phyloP scores from a whole-genome alignment of 108 stramenopile species.

The Fragilaria radians region DNA sequence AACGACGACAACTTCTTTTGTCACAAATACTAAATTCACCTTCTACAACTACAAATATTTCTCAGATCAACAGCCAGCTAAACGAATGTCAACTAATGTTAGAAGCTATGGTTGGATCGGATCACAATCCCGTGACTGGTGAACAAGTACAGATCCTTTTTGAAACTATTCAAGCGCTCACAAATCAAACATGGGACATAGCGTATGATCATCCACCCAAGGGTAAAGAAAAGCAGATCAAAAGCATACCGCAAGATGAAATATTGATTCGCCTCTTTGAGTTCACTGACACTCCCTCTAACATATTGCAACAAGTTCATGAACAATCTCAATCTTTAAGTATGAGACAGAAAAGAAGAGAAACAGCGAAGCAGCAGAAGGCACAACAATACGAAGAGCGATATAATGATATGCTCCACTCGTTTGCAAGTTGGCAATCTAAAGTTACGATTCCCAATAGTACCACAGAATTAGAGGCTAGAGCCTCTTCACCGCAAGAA shows the following conservation, averaged over 20 bases:
- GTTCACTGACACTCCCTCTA: background rate
- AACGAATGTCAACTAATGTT: conserved; percentile 12
- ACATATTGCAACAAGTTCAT: conserved; percentile 8
- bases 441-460: conserved; percentile 31
- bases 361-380: background rate
- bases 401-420: conserved; percentile 65
- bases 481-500: too few species aligned
- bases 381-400: conserved; percentile 34
- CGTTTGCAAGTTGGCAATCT: conserved; percentile 72
- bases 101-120: background rate
- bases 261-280: conserved; percentile 26
- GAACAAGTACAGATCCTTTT: conserved; percentile 8
- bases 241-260: conserved; percentile 8
- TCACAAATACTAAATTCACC: too few species aligned
- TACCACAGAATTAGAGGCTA: background rate
- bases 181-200: conserved; percentile 12
- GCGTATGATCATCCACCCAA: conserved; percentile 1
- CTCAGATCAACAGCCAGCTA: conserved; percentile 16
- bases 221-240: too few species aligned
- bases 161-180: conserved; percentile 14
- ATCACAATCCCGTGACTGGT: conserved; percentile 9
- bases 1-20: conserved; percentile 14
- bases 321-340: too few species aligned
- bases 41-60: conserved; percentile 36
- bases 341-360: too few species aligned